phyloP scores from a whole-genome alignment of 805 yeast species.

The Kluyveromyces aestuarii region DNA sequence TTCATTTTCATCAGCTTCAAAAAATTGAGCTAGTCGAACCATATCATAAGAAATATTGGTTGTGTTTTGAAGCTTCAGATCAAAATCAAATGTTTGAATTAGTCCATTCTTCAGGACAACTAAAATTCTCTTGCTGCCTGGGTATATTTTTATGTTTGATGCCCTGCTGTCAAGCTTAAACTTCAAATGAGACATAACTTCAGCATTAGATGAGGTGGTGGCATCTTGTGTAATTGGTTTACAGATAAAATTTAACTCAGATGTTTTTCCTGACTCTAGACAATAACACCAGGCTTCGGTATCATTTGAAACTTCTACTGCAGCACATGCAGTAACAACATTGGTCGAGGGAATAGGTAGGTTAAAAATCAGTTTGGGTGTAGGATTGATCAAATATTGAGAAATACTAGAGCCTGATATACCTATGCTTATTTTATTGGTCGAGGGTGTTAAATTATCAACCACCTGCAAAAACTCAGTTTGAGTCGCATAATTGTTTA shows the following conservation, averaged over 20 bases:
- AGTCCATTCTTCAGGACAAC: slow-evolving; percentile 23
- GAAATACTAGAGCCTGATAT: slow-evolving; percentile 28
- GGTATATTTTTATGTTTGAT: slow-evolving; percentile 13
- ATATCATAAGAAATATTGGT: slow-evolving; percentile 16
- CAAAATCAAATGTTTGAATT: slow-evolving; percentile 20
- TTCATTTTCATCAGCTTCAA: slow-evolving; percentile 10
- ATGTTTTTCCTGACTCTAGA: slow-evolving; percentile 14
- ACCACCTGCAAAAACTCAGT: slow-evolving; percentile 18
- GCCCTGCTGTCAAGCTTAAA: slow-evolving; percentile 12
- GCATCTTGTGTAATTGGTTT: slow-evolving; percentile 10
- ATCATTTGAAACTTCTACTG: slow-evolving; percentile 8
- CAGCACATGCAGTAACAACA: slow-evolving; percentile 26
- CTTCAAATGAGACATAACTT: slow-evolving; percentile 8
- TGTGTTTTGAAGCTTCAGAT: slow-evolving; percentile 17
- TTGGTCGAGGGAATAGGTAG: slow-evolving; percentile 28
- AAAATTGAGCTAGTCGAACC: slow-evolving; percentile 16
- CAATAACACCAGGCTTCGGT: slow-evolving; percentile 18
- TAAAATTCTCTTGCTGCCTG: slow-evolving; percentile 11
- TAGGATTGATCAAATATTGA: slow-evolving; percentile 28
- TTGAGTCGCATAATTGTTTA: slow-evolving; percentile 20
- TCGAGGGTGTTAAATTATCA: slow-evolving; percentile 12
- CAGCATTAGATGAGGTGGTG: slow-evolving; percentile 10
- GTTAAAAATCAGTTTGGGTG: slow-evolving; percentile 27
- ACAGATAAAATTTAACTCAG: slow-evolving; percentile 12
- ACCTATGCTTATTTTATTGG: slow-evolving; percentile 27